Base-by-base conservation (phyloP, 2,329 filamentous ascomycete species). In the Fusarium sp. region DNA sequence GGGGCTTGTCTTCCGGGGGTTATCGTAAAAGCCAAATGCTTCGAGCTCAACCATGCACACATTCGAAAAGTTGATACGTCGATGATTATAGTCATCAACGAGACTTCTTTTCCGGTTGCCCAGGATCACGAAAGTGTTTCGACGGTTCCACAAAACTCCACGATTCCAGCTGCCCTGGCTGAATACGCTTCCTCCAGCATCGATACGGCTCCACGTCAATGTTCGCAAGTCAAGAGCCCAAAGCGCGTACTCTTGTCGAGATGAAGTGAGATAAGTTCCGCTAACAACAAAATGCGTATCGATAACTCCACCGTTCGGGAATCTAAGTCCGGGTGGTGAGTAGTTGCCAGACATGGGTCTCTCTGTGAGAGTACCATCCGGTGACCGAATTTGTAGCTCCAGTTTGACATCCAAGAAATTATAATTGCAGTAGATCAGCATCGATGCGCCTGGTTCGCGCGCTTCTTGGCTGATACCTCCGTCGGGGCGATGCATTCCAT, bases 351-450 rank as follows among this genome's bases (percentile, higher is more conserved):
- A 90, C 95, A 99, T 98, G 27, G 92, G 88, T 80, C 93, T 94
- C 79, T 99, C 96, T 2, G 90, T 88, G 56, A 99, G 83, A 0
- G 89, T 90, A 30, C 96, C 95, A 78, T 98, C 94, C 2, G 93
- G 88, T 11, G 92, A 85, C 55, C 96, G 89, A 49, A 99, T 89
- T 79, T 98, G 96, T 40, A 99, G 84, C 80, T 99, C 96, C 25
- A 99, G 84, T 79, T 97, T 98, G 71, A 99, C 96, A 75, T 99
- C 95, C 58, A 99, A 81, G 76, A 99, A 99, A 80, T 99, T 98
- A 81, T 99, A 99, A 78, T 99, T 99, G 25, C 95, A 98, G 80
- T 99, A 99, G 47, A 99, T 97, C 67, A 99, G 86, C 94, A 98
- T 98, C 3, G 89, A 90, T 3, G 88, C 89, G 9, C 87, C 88